Percentiles rank a stretch among this genome's conserved stretches.
Conservation (phyloP, 306 rosid species). For the Vachellia collinsii region DNA sequence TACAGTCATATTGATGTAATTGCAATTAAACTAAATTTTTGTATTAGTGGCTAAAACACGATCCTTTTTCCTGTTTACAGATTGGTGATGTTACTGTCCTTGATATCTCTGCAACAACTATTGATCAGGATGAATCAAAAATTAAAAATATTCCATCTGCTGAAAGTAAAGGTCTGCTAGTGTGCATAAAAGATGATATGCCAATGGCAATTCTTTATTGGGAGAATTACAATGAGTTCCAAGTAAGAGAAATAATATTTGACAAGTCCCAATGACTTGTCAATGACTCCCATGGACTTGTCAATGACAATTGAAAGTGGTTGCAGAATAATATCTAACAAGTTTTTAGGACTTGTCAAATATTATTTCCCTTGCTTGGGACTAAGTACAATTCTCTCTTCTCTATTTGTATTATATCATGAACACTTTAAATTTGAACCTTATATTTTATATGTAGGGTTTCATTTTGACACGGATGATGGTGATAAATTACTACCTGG, state of each 20-base stretch:
- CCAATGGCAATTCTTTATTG: not conserved
- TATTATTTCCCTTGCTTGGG: no score
- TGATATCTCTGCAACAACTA: conserved; percentile 86
- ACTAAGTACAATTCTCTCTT: no score
- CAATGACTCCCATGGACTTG: no score
- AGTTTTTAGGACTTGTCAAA: no score
- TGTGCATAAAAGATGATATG: conserved; percentile 35
- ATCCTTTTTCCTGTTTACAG: conserved; percentile 48
- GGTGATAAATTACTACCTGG: conserved; percentile 75
- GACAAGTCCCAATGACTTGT: no score
- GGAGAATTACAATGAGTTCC: no score
- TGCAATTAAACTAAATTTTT: conserved; percentile 12
- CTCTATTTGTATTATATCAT: conserved; percentile 22
- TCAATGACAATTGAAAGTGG: no score
- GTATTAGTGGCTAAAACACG: conserved; percentile 12
- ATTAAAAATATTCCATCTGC: conserved; percentile 82
- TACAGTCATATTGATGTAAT: not conserved
- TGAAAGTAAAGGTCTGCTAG: conserved; percentile 78
- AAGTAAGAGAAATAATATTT: no score
- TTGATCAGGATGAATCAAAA: conserved; percentile 70
- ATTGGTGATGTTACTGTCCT: conserved; percentile 80
- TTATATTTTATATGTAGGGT: conserved; percentile 56
- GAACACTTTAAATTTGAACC: conserved; percentile 37
- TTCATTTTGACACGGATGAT: conserved; percentile 86
- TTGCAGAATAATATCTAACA: no score